Evolutionary conservation across 768 basidiomycete species (phyloP).

Genomic region (Tylopilus intermedius): DNA sequence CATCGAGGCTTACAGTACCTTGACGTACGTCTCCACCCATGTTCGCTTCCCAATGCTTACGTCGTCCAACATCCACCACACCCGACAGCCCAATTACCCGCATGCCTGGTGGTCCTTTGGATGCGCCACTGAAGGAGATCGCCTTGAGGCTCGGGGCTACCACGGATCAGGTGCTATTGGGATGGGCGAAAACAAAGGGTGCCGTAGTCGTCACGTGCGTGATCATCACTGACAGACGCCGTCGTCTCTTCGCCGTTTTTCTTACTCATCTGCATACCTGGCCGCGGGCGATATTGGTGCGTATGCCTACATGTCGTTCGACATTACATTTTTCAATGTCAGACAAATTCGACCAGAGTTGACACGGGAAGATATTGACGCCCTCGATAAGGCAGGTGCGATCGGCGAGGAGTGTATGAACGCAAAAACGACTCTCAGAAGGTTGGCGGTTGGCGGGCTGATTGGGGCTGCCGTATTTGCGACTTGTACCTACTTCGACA

Average conservation of each 20-base stretch:
- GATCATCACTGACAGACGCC: too few relatives aligned
- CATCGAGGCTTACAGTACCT: conserved; percentile 66
- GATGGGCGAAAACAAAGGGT: conserved; percentile 70
- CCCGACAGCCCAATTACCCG: conserved; percentile 52
- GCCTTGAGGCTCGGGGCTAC: conserved; percentile 47
- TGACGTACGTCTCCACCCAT: conserved; percentile 42
- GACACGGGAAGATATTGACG: conserved; percentile 45
- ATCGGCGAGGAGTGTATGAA: conserved; percentile 5
- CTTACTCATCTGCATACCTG: conserved; percentile 19
- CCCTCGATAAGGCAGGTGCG: conserved; percentile 55
- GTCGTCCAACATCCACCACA: neutral
- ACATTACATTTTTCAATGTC: neutral
- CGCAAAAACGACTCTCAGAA: neutral
- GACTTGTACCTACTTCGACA: conserved; percentile 9
- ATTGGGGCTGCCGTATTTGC: conserved; percentile 4
- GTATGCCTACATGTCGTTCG: neutral
- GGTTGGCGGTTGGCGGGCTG: neutral
- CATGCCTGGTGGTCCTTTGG: conserved; percentile 62
- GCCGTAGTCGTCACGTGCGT: conserved; percentile 60
- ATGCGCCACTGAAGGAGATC: conserved; percentile 51
- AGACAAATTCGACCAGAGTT: conserved; percentile 34
- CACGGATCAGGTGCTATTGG: conserved; percentile 65
- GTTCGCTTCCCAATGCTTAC: neutral
- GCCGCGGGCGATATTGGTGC: conserved; percentile 59
- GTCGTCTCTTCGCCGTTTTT: neutral